Base-by-base conservation (phyloP, 2,329 filamentous ascomycete species). In the Aspergillus arachidicola region DNA sequence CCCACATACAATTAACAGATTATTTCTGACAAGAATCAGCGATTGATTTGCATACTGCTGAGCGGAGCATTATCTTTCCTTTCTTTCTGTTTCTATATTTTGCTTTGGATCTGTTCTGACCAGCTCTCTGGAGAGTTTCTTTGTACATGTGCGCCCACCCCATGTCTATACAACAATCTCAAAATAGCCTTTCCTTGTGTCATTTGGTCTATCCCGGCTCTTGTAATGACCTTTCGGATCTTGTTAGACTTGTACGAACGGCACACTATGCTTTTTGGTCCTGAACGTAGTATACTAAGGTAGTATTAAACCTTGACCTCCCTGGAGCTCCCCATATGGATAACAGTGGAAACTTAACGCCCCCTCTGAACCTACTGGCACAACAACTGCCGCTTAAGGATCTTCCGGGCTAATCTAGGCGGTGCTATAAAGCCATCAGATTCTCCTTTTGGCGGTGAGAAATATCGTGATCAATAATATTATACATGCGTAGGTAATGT, bases 31-130 rank as follows among this genome's bases (percentile, higher is more conserved):
- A 36, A 55, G 10, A 55, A 55, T 55, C 51, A 19, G 50, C 19
- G 38, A 36, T 60, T 43, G 41, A 53, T 55, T 41, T 60, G 58
- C 58, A 26, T 32, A 59, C 58, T 55, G 58, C 50, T 55, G 58
- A 32, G 58, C 50, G 48, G 50, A 36, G 50, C 58, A 45, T 21
- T 41, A 41, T 57, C 45, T 58, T 46, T 50, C 51, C 43, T 57
- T 23, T 60, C 32, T 41, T 54, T 62, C 26, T 62, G 45, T 53
- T 61, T 50, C 48, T 32, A 51, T 19, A 55, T 38, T 26, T 38
- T 32, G 23, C 16, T 55, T 53, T 26, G 51, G 32, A 55, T 55
- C 19, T 38, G 28, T 53, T n/a, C 26, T n/a, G 50, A n/a, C 30
- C 12, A 36, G 32, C 51, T 26, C 30, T 26, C 36, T 11, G 32